phyloP scores from a whole-genome alignment of 441 rosid genomes.

The Pelargonium exstipulatum region DNA sequence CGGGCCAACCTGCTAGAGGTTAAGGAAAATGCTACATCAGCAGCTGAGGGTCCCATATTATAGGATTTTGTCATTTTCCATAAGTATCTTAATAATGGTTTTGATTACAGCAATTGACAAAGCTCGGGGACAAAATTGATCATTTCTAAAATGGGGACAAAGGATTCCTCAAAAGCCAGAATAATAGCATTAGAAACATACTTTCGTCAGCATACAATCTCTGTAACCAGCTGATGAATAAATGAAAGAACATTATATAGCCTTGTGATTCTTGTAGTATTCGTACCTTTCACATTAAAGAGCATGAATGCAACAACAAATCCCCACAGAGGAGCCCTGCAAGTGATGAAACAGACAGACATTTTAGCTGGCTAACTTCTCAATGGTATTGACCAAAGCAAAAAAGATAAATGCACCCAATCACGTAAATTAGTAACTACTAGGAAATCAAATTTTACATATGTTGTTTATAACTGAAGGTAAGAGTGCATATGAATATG shows the following conservation, averaged over 20 bases:
- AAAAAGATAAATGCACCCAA: not conserved
- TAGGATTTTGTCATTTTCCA: not conserved
- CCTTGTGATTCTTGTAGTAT: not conserved
- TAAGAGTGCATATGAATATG: not conserved
- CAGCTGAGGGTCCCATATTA: not conserved
- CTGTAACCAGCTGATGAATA: conserved; percentile 3
- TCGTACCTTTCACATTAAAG: conserved; percentile 69
- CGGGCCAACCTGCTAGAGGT: not conserved
- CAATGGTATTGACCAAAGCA: conserved; percentile 6
- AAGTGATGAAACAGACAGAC: conserved; percentile 24
- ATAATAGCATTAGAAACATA: too few relatives aligned
- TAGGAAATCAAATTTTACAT: not conserved
- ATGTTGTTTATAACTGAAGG: not conserved
- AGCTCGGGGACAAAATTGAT: too few relatives aligned
- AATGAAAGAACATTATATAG: conserved; percentile 9
- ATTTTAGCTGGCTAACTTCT: conserved; percentile 22
- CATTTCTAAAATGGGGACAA: not conserved
- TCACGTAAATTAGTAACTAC: not conserved
- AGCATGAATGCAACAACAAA: conserved; percentile 88
- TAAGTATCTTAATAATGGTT: not conserved
- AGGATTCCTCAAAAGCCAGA: not conserved
- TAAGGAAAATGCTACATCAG: not conserved
- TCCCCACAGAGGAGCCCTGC: conserved; percentile 88
- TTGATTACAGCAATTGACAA: not conserved
- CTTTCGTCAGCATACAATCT: not conserved